phyloP scores from a whole-genome alignment of 306 rosid genomes.

The Elaeagnus macrophylla region DNA sequence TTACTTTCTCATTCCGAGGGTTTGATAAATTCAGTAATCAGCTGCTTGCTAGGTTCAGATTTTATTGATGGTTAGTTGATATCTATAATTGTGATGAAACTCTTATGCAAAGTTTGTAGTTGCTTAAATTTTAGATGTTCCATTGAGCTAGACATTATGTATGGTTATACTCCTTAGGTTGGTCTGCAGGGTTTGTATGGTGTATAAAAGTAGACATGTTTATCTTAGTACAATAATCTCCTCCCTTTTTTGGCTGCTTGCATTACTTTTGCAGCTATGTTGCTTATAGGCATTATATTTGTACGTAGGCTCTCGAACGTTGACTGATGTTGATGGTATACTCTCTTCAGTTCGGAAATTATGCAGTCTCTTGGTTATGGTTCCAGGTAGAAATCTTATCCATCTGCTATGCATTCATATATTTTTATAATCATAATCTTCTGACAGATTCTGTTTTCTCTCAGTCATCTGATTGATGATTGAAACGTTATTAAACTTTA shows the following conservation, averaged over 20 bases:
- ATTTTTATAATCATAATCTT: neutral
- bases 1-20: conserved; percentile 78
- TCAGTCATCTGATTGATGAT: too few species aligned
- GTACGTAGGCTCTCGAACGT: conserved; percentile 47
- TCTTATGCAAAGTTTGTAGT: neutral
- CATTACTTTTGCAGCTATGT: too few species aligned
- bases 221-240: too few species aligned
- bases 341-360: conserved; percentile 65
- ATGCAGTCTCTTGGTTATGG: conserved; percentile 70
- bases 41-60: conserved; percentile 49
- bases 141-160: too few species aligned
- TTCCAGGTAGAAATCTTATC: conserved; percentile 56
- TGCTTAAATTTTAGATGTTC: too few species aligned
- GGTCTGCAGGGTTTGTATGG: too few species aligned
- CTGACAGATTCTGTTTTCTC: neutral
- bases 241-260: too few species aligned
- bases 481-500: too few species aligned
- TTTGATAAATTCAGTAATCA: conserved; percentile 57
- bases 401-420: neutral
- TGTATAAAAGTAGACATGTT: too few species aligned
- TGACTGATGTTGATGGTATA: conserved; percentile 51
- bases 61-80: conserved; percentile 50
- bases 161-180: too few species aligned
- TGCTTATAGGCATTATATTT: conserved; percentile 10
- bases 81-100: conserved; percentile 12